A percentile compares a stretch with the other conserved stretches of the same genome.
Evolutionary conservation across 495 filamentous ascomycete genomes (phyloP).

Genomic region (Xylaria scruposa): DNA sequence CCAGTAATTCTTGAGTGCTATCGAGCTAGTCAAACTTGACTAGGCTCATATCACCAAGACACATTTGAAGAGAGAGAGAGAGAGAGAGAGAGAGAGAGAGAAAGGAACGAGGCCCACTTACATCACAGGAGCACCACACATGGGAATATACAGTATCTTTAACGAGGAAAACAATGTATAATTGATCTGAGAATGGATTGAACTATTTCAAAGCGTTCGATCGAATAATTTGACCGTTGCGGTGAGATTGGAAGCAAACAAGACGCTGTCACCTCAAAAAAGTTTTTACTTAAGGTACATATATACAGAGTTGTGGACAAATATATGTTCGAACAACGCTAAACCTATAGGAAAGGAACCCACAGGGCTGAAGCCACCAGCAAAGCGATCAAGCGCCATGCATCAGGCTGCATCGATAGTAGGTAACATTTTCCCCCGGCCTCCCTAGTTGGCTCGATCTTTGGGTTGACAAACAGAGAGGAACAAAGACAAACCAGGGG

Average conservation of each 20-base stretch:
- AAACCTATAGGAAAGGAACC: neutral
- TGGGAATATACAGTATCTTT: neutral
- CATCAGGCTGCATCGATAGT: neutral
- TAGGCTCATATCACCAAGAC: neutral
- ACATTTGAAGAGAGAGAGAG: neutral
- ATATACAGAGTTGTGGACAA: too few relatives aligned
- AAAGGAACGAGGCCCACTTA: neutral
- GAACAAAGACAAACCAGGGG: neutral
- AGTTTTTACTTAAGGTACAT: neutral
- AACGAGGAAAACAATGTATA: neutral
- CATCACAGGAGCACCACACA: neutral
- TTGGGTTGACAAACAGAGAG: neutral
- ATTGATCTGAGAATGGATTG: neutral
- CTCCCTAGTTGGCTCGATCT: too few relatives aligned
- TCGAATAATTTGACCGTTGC: neutral
- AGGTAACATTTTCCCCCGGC: too few relatives aligned
- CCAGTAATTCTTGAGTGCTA: neutral
- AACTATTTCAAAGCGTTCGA: neutral
- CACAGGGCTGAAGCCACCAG: constrained; percentile 25
- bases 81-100: neutral
- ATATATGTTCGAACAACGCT: neutral
- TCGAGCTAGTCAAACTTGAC: neutral
- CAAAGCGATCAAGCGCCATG: neutral
- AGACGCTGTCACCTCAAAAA: neutral
- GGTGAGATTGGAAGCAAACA: too few relatives aligned